A percentile compares a stretch with the other conserved stretches of the same genome.
phyloP scores from a whole-genome alignment of 371 early-diverging fungal species.

The Mortierella sp. region DNA sequence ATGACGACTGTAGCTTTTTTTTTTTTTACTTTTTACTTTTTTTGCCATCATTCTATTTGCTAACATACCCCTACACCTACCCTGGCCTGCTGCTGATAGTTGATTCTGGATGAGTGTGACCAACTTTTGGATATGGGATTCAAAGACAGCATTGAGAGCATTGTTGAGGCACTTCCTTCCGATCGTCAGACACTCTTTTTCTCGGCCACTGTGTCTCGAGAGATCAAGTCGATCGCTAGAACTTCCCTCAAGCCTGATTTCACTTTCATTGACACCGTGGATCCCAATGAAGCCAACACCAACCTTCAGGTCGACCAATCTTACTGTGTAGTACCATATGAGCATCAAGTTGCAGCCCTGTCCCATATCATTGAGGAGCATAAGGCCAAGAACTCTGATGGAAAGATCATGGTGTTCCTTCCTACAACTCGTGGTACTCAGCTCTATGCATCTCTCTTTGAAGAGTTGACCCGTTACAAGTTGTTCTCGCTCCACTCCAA shows the following conservation, averaged over 20 bases:
- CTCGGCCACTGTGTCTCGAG: slow-evolving; percentile 95
- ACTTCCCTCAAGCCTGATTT: slow-evolving; percentile 73
- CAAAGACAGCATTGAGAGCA: slow-evolving; percentile 88
- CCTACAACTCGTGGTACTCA: slow-evolving; percentile 85
- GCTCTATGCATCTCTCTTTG: slow-evolving; percentile 75
- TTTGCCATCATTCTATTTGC: slow-evolving; percentile 5
- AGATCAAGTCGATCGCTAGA: slow-evolving; percentile 84
- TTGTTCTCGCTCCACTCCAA: slow-evolving; percentile 87
- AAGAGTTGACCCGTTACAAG: slow-evolving; percentile 55
- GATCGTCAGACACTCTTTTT: slow-evolving; percentile 97
- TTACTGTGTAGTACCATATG: slow-evolving; percentile 71
- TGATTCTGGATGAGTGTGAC: slow-evolving; percentile 99
- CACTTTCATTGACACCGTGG: slow-evolving; percentile 87
- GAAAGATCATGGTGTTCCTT: slow-evolving; percentile 93
- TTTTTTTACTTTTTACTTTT: not conserved
- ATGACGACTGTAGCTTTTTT: too few relatives aligned
- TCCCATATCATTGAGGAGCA: slow-evolving; percentile 70
- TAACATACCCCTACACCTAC: not conserved
- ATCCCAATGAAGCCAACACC: slow-evolving; percentile 82
- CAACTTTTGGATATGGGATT: slow-evolving; percentile 99
- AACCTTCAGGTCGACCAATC: slow-evolving; percentile 83
- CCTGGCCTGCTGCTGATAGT: slow-evolving; percentile 46
- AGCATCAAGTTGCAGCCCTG: slow-evolving; percentile 70
- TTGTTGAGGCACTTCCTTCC: slow-evolving; percentile 80
- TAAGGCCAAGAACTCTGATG: slow-evolving; percentile 54